These are phyloP conservation scores for Geranium rotundifolium DNA, from an alignment of 345 rosid species.

Conservation along the genomic window DNA sequence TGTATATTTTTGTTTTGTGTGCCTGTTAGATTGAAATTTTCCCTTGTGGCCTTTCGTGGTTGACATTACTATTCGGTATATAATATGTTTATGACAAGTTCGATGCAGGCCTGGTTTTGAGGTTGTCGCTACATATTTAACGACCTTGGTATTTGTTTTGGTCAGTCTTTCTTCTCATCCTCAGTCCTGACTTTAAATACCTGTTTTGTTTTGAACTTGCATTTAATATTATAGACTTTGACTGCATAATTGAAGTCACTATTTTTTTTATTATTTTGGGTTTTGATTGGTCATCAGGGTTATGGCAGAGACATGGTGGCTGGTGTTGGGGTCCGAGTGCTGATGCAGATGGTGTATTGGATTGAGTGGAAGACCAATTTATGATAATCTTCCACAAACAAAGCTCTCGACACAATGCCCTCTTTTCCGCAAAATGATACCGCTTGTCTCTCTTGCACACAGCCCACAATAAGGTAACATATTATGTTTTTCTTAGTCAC, in stretches of 20 bases:
- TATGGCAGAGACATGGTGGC: neutral
- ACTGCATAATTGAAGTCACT: neutral
- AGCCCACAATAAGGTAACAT: constrained; percentile 5
- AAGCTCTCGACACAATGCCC: constrained; percentile 6
- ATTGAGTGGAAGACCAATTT: constrained; percentile 14
- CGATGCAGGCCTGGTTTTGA: neutral
- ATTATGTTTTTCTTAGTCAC: neutral
- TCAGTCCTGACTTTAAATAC: neutral
- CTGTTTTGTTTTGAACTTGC: neutral
- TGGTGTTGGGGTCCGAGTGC: constrained; percentile 4
- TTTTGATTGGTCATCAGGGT: neutral
- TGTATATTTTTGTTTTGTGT: too few relatives aligned
- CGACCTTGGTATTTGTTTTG: neutral
- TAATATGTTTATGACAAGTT: neutral
- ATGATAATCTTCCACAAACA: constrained; percentile 15
- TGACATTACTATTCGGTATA: neutral
- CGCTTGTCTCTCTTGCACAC: constrained; percentile 13
- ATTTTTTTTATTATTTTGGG: neutral
- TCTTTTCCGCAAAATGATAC: constrained; percentile 1
- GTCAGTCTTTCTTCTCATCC: neutral
- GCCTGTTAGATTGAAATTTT: too few relatives aligned
- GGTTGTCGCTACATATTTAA: neutral
- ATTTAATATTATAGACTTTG: neutral
- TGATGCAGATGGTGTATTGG: neutral
- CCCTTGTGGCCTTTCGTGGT: neutral